Conservation (phyloP, 2,329 filamentous ascomycete species). For the Penicillium sp. region DNA sequence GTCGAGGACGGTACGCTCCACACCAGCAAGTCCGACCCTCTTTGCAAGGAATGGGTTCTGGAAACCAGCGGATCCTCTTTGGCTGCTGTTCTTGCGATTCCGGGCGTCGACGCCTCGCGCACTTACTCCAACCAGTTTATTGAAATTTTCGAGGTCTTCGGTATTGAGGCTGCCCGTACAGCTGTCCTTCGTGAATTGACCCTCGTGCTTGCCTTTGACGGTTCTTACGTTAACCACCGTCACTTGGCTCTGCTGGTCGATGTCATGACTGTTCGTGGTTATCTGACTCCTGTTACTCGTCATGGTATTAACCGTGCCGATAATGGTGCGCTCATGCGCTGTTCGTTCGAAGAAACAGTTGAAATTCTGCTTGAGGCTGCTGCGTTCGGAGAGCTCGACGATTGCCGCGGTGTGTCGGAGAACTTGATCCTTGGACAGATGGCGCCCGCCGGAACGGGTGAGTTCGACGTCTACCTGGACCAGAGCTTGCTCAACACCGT, state of each 20-base stretch:
- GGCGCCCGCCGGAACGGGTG: slow-evolving; percentile 93
- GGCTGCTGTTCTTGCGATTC: slow-evolving; percentile 76
- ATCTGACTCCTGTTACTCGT: slow-evolving; percentile 92
- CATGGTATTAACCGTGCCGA: slow-evolving; percentile 98
- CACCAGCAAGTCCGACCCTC: slow-evolving; percentile 67
- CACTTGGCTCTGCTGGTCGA: slow-evolving; percentile 93
- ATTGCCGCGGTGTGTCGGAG: slow-evolving; percentile 96
- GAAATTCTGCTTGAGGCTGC: slow-evolving; percentile 97
- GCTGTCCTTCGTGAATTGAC: slow-evolving; percentile 85
- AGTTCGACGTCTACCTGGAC: slow-evolving; percentile 91
- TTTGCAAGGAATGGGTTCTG: slow-evolving; percentile 90
- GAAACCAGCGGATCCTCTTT: slow-evolving; percentile 91
- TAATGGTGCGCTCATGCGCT: slow-evolving; percentile 97
- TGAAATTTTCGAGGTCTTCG: slow-evolving; percentile 90
- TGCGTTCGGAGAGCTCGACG: slow-evolving; percentile 89
- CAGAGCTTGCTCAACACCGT: slow-evolving; percentile 94
- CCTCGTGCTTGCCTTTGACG: slow-evolving; percentile 92
- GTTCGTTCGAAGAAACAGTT: slow-evolving; percentile 98
- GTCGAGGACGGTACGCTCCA: slow-evolving; percentile 69
- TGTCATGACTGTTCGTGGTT: slow-evolving; percentile 94
- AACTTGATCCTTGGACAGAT: slow-evolving; percentile 98
- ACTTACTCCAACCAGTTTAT: slow-evolving; percentile 96
- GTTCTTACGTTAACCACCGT: slow-evolving; percentile 98
- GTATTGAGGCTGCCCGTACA: slow-evolving; percentile 89
- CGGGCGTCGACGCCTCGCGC: slow-evolving; percentile 79